A percentile compares a stretch with the other conserved stretches of the same genome.
Conservation (phyloP, 1,284 basidiomycete species). For the Trichosporon asahii region DNA sequence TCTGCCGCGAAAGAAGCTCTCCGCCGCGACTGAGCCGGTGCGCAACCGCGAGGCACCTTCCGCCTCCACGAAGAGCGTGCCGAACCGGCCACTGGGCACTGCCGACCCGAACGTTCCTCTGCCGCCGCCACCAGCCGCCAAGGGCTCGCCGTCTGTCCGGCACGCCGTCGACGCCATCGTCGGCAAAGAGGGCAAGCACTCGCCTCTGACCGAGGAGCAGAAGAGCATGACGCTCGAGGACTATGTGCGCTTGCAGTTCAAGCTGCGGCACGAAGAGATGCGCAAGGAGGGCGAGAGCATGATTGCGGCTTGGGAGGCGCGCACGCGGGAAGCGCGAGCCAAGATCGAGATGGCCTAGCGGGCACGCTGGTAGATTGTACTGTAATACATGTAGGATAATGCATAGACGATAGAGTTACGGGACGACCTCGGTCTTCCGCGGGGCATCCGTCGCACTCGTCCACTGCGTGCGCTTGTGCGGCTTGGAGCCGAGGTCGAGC, state of each 20-base stretch:
- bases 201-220: conserved; percentile 14
- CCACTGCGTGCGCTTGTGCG: conserved; percentile 43
- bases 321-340: conserved; percentile 11
- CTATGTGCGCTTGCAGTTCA: conserved; percentile 21
- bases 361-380: neutral
- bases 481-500: conserved; percentile 45
- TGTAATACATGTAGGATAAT: conserved; percentile 10
- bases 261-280: conserved; percentile 14
- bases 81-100: conserved; percentile 23
- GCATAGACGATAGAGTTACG: neutral
- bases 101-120: conserved; percentile 39
- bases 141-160: conserved; percentile 13
- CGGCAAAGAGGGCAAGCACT: conserved; percentile 11
- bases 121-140: conserved; percentile 7
- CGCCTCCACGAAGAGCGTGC: neutral
- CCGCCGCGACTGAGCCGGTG: neutral
- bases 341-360: conserved; percentile 2
- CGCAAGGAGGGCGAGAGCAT: conserved; percentile 55
- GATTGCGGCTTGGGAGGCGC: conserved; percentile 63
- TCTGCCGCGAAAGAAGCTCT: conserved; percentile 16
- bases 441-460: conserved; percentile 2
- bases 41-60: neutral
- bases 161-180: conserved; percentile 21
- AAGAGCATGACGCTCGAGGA: conserved; percentile 24
- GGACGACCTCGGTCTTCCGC: neutral